Evolutionary conservation across 1,139 yeast genomes (phyloP).

Genomic region (Yamadazyma conglobata): DNA sequence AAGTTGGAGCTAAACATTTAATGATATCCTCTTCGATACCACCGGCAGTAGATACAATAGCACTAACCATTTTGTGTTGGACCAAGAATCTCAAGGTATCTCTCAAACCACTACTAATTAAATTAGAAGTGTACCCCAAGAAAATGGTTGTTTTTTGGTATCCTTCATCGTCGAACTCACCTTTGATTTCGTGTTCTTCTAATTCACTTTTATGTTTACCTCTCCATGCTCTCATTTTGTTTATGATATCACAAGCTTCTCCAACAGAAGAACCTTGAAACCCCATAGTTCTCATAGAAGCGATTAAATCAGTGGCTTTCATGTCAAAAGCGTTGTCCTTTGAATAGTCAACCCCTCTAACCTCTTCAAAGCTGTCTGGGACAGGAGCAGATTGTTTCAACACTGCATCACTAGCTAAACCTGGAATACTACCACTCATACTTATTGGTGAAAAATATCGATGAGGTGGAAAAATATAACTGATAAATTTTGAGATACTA

Average conservation of each 20-base stretch:
- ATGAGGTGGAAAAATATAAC: background rate
- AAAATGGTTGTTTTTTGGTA: constrained; percentile 85
- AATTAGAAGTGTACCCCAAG: constrained; percentile 95
- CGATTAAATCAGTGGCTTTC: constrained; percentile 73
- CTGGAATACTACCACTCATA: constrained; percentile 38
- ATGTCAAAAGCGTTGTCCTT: constrained; percentile 65
- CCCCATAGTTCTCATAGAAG: constrained; percentile 93
- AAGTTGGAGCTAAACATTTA: constrained; percentile 94
- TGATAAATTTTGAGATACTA: background rate
- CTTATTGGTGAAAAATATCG: background rate
- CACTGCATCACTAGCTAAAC: constrained; percentile 81
- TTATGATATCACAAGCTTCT: constrained; percentile 84
- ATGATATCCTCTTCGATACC: constrained; percentile 97
- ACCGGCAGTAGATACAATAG: constrained; percentile 94
- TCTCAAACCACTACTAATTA: constrained; percentile 91
- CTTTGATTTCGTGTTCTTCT: constrained; percentile 65
- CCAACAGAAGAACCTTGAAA: constrained; percentile 90
- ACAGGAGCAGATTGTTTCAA: constrained; percentile 83
- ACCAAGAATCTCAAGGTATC: constrained; percentile 86
- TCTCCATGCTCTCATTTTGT: constrained; percentile 90
- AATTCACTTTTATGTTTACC: constrained; percentile 67
- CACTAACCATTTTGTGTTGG: constrained; percentile 91
- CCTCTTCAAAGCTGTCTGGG: constrained; percentile 72
- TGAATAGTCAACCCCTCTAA: constrained; percentile 85
- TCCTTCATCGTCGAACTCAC: constrained; percentile 77